These are phyloP conservation scores for Ophiostoma sp. DNA, from an alignment of 2,329 filamentous ascomycete species.

Conservation along the genomic window DNA sequence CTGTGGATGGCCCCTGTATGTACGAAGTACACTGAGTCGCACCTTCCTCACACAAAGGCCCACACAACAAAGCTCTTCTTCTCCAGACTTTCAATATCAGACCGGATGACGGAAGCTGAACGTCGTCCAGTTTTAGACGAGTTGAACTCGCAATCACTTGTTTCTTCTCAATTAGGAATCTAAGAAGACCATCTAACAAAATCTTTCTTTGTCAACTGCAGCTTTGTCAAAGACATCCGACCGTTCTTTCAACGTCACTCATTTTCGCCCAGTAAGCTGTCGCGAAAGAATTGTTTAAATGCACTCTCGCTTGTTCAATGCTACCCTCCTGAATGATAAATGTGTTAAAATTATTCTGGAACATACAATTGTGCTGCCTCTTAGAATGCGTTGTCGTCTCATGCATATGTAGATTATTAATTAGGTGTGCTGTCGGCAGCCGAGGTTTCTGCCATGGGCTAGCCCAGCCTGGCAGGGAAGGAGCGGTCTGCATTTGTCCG, in stretches of 20 bases:
- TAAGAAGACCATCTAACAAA: too few species aligned
- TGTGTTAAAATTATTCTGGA: background rate
- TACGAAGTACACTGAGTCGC: too few species aligned
- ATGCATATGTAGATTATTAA: background rate
- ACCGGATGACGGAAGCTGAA: background rate
- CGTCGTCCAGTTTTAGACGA: background rate
- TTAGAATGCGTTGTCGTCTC: background rate
- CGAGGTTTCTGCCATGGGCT: background rate
- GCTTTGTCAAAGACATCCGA: background rate
- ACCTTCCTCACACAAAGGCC: background rate
- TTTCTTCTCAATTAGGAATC: background rate
- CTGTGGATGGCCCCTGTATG: background rate
- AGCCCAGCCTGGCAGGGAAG: background rate
- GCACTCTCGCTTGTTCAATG: background rate
- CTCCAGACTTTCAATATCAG: background rate
- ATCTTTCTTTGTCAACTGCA: background rate
- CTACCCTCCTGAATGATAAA: background rate
- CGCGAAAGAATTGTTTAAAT: background rate
- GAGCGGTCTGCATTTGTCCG: conserved; percentile 3
- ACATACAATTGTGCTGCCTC: background rate
- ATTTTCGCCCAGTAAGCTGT: background rate
- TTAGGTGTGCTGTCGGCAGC: background rate
- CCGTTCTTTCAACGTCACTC: too few species aligned
- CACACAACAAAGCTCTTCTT: background rate
- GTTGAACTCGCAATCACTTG: background rate